Evolutionary conservation across 1,139 yeast genomes (phyloP).

Genomic region (Trichomonascaceae sp.): DNA sequence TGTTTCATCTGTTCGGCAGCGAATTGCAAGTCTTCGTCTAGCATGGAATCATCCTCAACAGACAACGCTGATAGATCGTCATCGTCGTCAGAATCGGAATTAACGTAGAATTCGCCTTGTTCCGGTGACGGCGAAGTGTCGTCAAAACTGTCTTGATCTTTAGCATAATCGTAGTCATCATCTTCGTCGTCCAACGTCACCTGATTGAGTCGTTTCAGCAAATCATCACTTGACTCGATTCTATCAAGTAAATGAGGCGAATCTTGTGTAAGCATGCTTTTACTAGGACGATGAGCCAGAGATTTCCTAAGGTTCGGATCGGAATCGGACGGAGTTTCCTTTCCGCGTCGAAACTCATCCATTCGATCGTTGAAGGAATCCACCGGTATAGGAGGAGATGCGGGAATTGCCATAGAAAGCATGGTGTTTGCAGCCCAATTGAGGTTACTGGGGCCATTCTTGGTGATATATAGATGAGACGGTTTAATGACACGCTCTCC

Average conservation of each 20-base stretch:
- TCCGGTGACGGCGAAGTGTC: constrained; percentile 1
- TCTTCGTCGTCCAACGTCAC: constrained; percentile 10
- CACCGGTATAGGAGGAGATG: constrained; percentile 28
- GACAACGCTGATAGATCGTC: constrained; percentile 12
- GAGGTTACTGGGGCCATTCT: constrained; percentile 23
- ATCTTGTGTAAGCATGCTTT: neutral
- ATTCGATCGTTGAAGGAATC: constrained; percentile 12
- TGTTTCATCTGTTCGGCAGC: constrained; percentile 29
- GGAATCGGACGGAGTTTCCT: neutral
- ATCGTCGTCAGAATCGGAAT: constrained; percentile 13
- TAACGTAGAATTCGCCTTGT: constrained; percentile 12
- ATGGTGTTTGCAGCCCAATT: constrained; percentile 27
- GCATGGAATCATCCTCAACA: constrained; percentile 34
- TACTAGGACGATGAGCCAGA: neutral
- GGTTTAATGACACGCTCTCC: constrained; percentile 30
- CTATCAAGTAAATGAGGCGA: constrained; percentile 12
- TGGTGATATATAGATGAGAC: constrained; percentile 28
- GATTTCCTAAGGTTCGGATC: neutral
- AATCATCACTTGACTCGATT: constrained; percentile 10
- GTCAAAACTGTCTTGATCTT: constrained; percentile 5
- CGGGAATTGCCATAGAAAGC: constrained; percentile 23
- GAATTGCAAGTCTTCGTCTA: constrained; percentile 32
- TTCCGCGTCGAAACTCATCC: constrained; percentile 8
- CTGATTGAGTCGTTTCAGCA: constrained; percentile 10
- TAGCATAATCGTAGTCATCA: constrained; percentile 11